Evolutionary conservation across 192 early-diverging fungal genomes (phyloP).

Genomic region (Coemansia sp.): DNA sequence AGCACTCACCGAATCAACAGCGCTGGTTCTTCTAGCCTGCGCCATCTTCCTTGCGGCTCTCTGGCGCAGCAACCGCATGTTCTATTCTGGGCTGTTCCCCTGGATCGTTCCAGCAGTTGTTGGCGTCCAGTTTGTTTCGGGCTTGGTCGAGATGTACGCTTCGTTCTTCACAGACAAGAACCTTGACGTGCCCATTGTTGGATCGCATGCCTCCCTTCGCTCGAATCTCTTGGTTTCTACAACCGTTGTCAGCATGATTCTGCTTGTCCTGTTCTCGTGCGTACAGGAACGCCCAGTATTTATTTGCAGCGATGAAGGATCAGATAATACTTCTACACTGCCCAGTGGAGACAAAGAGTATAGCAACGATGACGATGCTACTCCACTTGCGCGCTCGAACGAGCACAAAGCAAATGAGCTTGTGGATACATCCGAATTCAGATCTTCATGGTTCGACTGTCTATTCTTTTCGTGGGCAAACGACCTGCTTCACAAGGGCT

Average conservation of each 20-base stretch:
- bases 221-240: slow-evolving; percentile 15
- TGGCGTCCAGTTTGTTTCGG: slow-evolving; percentile 6
- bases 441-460: slow-evolving; percentile 23
- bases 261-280: slow-evolving; percentile 1
- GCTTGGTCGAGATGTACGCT: slow-evolving; percentile 19
- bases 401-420: slow-evolving; percentile 12
- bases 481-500: slow-evolving; percentile 60
- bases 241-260: neutral
- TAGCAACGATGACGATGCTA: slow-evolving; percentile 1
- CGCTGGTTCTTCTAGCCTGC: neutral
- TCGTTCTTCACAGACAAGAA: slow-evolving; percentile 28
- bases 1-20: neutral
- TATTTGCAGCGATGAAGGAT: no score
- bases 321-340: no score
- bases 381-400: slow-evolving; percentile 26
- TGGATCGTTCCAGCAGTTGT: slow-evolving; percentile 17
- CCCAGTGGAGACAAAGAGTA: no score
- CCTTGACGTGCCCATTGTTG: slow-evolving; percentile 13
- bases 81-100: slow-evolving; percentile 22
- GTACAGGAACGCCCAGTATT: slow-evolving; percentile 32
- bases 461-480: slow-evolving; percentile 61
- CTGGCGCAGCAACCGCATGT: slow-evolving; percentile 3
- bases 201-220: slow-evolving; percentile 12
- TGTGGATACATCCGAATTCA: slow-evolving; percentile 36
- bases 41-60: neutral